Conservation (phyloP, 2,329 filamentous ascomycete species). For the Pyrenophora graminea region DNA sequence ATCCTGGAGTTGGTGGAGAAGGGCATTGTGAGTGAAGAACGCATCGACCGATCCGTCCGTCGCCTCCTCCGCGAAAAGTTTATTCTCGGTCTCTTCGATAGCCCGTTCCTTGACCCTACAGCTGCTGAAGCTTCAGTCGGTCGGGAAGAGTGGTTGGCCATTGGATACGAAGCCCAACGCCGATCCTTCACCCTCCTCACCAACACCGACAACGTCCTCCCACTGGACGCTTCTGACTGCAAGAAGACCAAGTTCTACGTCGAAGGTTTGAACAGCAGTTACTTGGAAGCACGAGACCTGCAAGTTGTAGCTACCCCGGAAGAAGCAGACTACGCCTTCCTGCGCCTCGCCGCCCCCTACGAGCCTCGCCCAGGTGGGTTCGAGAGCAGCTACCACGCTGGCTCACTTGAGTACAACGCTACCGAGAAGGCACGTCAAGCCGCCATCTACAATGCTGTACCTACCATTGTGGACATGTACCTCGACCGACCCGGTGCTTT, state of each 20-base stretch:
- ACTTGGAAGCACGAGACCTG: constrained; percentile 39
- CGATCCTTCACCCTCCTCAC: constrained; percentile 45
- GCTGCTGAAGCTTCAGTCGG: constrained; percentile 51
- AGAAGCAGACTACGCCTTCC: constrained; percentile 50
- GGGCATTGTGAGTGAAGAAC: constrained; percentile 49
- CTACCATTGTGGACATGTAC: constrained; percentile 51
- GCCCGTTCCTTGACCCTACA: constrained; percentile 55
- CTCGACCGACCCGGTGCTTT: constrained; percentile 52
- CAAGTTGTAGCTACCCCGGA: constrained; percentile 41
- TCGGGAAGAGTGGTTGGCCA: constrained; percentile 49
- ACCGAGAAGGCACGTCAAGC: constrained; percentile 47
- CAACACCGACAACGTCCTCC: constrained; percentile 41
- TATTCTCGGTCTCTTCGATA: constrained; percentile 57
- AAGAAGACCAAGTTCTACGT: constrained; percentile 42
- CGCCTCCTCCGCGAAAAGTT: constrained; percentile 58
- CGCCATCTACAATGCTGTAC: constrained; percentile 46
- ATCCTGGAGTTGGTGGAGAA: constrained; percentile 53
- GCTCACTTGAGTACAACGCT: constrained; percentile 49
- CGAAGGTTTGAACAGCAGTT: constrained; percentile 42
- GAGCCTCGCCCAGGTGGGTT: constrained; percentile 51
- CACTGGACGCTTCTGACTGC: constrained; percentile 24
- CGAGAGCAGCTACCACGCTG: constrained; percentile 47
- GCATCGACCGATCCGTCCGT: constrained; percentile 54
- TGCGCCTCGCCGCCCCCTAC: constrained; percentile 49
- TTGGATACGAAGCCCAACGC: constrained; percentile 47